Evolutionary conservation across 2,329 filamentous ascomycete species (phyloP), one percentile per base, ranked within the genome.

Genomic region (Cladosporium sp.): DNA sequence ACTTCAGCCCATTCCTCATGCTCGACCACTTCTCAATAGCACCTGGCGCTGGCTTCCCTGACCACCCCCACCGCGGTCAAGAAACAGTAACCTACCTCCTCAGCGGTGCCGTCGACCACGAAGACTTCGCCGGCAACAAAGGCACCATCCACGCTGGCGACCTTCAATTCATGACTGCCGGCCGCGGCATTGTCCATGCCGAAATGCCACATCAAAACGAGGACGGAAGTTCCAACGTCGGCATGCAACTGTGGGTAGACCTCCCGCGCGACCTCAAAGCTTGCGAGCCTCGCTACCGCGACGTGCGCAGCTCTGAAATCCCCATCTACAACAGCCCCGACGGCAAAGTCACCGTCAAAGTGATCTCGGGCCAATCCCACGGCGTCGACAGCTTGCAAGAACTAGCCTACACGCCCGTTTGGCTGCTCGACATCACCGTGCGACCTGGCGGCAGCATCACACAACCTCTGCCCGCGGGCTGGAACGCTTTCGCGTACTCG

Each of bases 81-180:
- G 92, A 97, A 73, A 91, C 88, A 18, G 95, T 97, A 76, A 97
- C 93, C 0, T 97, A 97, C 77, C 84, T 98, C 32, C 84, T 98
- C n/a, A 81, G 85, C 16, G 94, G 94, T 69, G 91, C 86, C 3
- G 88, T 96, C 66, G 92, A 97, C 79, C 93, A 97, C 75, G 93
- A 97, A 80, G 93, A 97, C 78, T 97, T 97, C 71, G 89, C 91
- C 2, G 93, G 93, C 14, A 89, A 95, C 80, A 85, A 85, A 58
- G 95, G 94, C 65, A 95, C 91, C 3, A 92, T 98, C 71, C 85
- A 89, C 67, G 80, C 90, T 0, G 94, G 94, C n/a, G 94, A 97
- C 76, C 81, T 98, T 57, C 94, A 98, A 76, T 98, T 98, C 84
- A 98, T 98, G 95, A 97, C 94, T 0, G 94, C 94, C 0, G 94